Evolutionary conservation across 148 eudicot genomes (phyloP).

Genomic region (Rhododendron simsii): DNA sequence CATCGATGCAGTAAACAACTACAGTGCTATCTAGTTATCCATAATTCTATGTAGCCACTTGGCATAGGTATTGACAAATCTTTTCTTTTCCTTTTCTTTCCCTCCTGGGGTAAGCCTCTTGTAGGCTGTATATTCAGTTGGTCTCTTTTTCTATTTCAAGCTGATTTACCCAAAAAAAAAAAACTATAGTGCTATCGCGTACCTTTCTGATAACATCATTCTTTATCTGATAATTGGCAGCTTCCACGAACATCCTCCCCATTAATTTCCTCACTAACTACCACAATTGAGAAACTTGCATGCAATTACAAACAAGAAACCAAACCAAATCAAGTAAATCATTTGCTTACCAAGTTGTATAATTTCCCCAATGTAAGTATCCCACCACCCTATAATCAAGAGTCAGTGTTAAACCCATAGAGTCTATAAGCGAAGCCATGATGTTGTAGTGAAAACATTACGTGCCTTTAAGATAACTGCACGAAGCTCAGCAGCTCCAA

Average conservation of each 20-base stretch:
- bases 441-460: neutral
- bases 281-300: conserved; percentile 9
- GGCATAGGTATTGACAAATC: too few species aligned
- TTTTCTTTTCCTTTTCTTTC: too few species aligned
- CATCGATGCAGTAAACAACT: neutral
- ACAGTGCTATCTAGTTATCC: neutral
- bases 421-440: neutral
- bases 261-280: conserved; percentile 53
- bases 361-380: conserved; percentile 45
- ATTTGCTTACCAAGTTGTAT: conserved; percentile 35
- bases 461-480: conserved; percentile 65
- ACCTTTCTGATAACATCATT: conserved; percentile 65
- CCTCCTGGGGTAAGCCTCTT: too few species aligned
- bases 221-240: conserved; percentile 68
- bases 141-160: too few species aligned
- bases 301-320: conserved; percentile 2
- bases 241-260: conserved; percentile 54
- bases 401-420: neutral
- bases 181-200: neutral
- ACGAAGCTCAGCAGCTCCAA: conserved; percentile 62
- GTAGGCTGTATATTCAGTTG: too few species aligned
- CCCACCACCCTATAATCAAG: conserved; percentile 46
- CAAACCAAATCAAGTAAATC: conserved; percentile 1
- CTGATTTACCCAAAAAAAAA: too few species aligned
- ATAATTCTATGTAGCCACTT: too few species aligned